Evolutionary conservation across 225 moss, liverwort and hornwort species (phyloP).

Genomic region (Pseudoscleropodium purum): DNA sequence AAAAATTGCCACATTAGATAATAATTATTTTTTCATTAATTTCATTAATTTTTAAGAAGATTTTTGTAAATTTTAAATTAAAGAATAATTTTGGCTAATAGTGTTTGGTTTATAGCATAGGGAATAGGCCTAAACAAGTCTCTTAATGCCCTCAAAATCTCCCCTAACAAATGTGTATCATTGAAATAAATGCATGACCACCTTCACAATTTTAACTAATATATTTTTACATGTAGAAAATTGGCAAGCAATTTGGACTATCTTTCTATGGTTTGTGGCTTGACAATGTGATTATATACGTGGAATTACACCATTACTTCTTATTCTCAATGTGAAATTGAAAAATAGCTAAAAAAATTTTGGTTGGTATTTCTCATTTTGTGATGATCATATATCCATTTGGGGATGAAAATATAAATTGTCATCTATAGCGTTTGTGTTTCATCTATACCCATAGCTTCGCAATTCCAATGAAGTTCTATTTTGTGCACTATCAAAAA

Average conservation of each 20-base stretch:
- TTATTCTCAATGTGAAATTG: too few species aligned
- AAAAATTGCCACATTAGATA: too few species aligned
- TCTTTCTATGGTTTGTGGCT: background rate
- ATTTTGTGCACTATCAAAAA: background rate
- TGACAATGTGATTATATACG: background rate
- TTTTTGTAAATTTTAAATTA: too few species aligned
- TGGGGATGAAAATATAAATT: background rate
- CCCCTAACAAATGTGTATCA: too few species aligned
- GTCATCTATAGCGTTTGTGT: background rate
- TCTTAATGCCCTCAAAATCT: too few species aligned
- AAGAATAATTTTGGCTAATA: too few species aligned
- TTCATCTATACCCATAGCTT: background rate
- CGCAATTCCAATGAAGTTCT: background rate
- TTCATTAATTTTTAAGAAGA: too few species aligned
- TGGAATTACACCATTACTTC: too few species aligned
- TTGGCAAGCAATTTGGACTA: background rate
- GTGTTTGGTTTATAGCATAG: too few species aligned
- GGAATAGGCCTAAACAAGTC: too few species aligned
- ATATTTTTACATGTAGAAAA: background rate
- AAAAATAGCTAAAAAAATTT: too few species aligned
- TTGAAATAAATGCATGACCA: rapidly evolving
- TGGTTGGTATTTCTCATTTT: background rate
- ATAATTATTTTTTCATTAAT: too few species aligned
- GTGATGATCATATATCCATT: background rate
- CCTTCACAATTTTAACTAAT: background rate